Evolutionary conservation across 164 flowering plant species (phyloP), one percentile per base, ranked within the genome.

Genomic region (Saururus chinensis): DNA sequence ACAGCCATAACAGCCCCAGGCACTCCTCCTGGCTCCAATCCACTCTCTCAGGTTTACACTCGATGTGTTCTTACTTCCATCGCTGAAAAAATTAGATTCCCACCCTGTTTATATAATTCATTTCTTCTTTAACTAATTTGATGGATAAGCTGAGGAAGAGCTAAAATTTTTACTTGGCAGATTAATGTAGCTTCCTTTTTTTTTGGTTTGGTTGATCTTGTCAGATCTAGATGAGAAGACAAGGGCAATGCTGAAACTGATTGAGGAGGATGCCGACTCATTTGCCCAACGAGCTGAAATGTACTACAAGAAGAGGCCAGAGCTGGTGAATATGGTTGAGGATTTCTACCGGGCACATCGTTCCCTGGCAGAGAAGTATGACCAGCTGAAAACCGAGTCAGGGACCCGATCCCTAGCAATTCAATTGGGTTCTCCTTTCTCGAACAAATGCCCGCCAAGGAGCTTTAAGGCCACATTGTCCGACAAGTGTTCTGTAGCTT

Each of bases 261-360:
- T 93, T 0, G 97, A 90, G 59, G 85, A 82, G 65, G 97, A 92
- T 65, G 98, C 90, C 24, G 97, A 82, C 62, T 82, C 96, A 48
- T 89, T 93, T 59, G 87, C 88, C 0, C 77, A 88, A 51, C 85
- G 98, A 0, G 97, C 97, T 1, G 96, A 93, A 75, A 88, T 88
- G 96, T 93, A 82, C 72, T 92, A 85, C 84, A 84, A 76, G 76
- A 89, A 84, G 78, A 69, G 98, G 53, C 97, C 98, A 1, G 86
- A 90, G 73, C 78, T 93, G 19, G 71, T 93, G 17, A 79, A 63
- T 82, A 78, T 88, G 91, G 95, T 93, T 17, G 92, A 85, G 61
- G 96, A 93, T 26, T 84, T 90, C 61, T 93, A 93, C 67, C 79
- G 88, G 8, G 65, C 88, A 4, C 86, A 88, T 42, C 88, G 95